Evolutionary conservation across 331 rosid genomes (phyloP), one percentile per base, ranked within the genome.

Genomic region (Spiraea crenata): DNA sequence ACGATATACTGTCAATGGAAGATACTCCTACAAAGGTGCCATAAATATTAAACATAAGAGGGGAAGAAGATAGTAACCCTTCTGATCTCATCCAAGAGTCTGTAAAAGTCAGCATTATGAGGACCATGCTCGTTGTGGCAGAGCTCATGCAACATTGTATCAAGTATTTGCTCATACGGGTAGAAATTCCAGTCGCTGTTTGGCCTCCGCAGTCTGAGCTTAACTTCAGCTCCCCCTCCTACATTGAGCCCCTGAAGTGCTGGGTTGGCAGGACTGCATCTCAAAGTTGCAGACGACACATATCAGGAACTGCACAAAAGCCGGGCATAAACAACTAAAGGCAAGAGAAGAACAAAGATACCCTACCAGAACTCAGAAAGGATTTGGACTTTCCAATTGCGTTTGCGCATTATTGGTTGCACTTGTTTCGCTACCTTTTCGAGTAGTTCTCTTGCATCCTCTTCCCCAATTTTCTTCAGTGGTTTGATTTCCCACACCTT

Each of bases 61-160:
- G 25, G 57, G 25, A 57, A 25, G 9, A 4, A 60, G 41, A 60
- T 40, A 44, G 66, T 37, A 70, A 84, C 91, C 91, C 79, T 82
- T 74, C 91, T 84, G 74, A 86, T 80, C 79, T 84, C 85, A 70
- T 80, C 89, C 70, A 84, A 76, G 66, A 86, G 91, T 59, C 63
- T 84, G 77, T 84, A 84, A 78, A 86, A 86, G 66, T 79, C 82
- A 46, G 87, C 78, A 64, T 86, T 80, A 47, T 86, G 91, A 35
- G 89, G 89, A 17, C 89, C 89, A 75, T 76, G 55, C 9, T 81
- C 81, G 48, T 79, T 86, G 77, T 86, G 91, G 82, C 85, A 86
- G 67, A 86, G 89, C 80, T 86, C 91, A 13, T 86, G 91, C 51
- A 86, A 75, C 91, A 84, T 86, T 34, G 91, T 86, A 69, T 86